phyloP scores from a whole-genome alignment of 768 basidiomycete genomes.

The Rhizopogon vesiculosus region DNA sequence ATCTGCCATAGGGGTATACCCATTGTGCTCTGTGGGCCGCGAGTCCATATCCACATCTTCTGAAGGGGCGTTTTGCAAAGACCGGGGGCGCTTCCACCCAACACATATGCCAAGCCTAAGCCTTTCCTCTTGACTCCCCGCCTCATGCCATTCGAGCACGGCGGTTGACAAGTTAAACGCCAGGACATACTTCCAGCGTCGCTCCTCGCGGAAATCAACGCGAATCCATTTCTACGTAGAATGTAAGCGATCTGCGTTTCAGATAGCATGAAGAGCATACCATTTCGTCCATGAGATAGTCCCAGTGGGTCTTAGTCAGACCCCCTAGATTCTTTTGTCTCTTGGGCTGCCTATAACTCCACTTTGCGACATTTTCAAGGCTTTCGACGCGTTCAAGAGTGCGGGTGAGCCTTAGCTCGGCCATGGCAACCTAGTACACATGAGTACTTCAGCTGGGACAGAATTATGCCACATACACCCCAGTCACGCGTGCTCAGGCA shows the following conservation, averaged over 20 bases:
- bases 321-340: conserved; percentile 82
- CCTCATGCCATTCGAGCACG: conserved; percentile 85
- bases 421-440: conserved; percentile 60
- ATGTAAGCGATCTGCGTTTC: neutral
- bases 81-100: conserved; percentile 53
- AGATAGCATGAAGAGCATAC: conserved; percentile 24
- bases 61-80: conserved; percentile 29
- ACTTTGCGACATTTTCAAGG: conserved; percentile 73
- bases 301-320: conserved; percentile 84
- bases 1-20: conserved; percentile 13
- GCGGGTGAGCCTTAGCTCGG: conserved; percentile 72
- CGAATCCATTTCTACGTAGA: conserved; percentile 88
- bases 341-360: conserved; percentile 95
- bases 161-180: conserved; percentile 81
- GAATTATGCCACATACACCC: conserved; percentile 48
- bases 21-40: conserved; percentile 4
- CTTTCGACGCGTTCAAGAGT: conserved; percentile 82
- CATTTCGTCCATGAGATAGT: conserved; percentile 96
- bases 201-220: conserved; percentile 90
- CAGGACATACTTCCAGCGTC: conserved; percentile 83
- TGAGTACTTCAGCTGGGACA: conserved; percentile 1
- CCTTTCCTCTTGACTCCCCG: conserved; percentile 60
- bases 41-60: conserved; percentile 29
- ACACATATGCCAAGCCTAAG: conserved; percentile 61
- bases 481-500: conserved; percentile 79